Evolutionary conservation across 1,284 basidiomycete genomes (phyloP).

Genomic region (Leccinum colubrinum): DNA sequence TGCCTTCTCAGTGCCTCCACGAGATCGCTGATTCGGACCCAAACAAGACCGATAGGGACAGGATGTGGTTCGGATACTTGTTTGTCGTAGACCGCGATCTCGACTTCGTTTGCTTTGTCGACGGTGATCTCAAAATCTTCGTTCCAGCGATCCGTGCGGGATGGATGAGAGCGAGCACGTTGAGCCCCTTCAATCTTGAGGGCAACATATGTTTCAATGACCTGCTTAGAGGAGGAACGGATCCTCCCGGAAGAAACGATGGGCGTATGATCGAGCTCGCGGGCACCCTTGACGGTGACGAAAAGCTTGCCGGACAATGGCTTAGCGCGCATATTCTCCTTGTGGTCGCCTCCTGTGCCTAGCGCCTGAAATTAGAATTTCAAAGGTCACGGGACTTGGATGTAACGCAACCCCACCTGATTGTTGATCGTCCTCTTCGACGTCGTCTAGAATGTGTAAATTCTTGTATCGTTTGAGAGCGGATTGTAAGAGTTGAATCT

Average conservation of each 20-base stretch:
- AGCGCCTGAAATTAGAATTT: constrained; percentile 34
- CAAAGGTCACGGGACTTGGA: neutral
- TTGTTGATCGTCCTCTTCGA: constrained; percentile 70
- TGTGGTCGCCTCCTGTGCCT: constrained; percentile 84
- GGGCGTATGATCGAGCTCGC: constrained; percentile 94
- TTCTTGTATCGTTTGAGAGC: constrained; percentile 97
- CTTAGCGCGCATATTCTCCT: constrained; percentile 88
- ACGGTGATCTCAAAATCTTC: constrained; percentile 96
- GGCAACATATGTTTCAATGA: constrained; percentile 87
- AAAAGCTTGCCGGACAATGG: constrained; percentile 93
- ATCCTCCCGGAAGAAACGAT: constrained; percentile 54
- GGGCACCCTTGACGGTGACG: constrained; percentile 86
- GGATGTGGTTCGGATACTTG: constrained; percentile 77
- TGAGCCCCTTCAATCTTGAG: constrained; percentile 97
- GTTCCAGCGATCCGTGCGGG: constrained; percentile 95
- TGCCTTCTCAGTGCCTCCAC: constrained; percentile 94
- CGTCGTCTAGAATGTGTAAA: constrained; percentile 90
- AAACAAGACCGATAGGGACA: constrained; percentile 92
- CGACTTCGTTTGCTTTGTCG: constrained; percentile 98
- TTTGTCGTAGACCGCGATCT: constrained; percentile 95
- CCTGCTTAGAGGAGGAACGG: constrained; percentile 77
- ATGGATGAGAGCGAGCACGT: constrained; percentile 88
- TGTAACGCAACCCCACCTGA: constrained; percentile 39
- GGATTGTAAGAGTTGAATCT: constrained; percentile 90
- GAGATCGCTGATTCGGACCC: constrained; percentile 94